Evolutionary conservation across 148 eudicot genomes (phyloP).

Genomic region (Chenopodium berlandieri): DNA sequence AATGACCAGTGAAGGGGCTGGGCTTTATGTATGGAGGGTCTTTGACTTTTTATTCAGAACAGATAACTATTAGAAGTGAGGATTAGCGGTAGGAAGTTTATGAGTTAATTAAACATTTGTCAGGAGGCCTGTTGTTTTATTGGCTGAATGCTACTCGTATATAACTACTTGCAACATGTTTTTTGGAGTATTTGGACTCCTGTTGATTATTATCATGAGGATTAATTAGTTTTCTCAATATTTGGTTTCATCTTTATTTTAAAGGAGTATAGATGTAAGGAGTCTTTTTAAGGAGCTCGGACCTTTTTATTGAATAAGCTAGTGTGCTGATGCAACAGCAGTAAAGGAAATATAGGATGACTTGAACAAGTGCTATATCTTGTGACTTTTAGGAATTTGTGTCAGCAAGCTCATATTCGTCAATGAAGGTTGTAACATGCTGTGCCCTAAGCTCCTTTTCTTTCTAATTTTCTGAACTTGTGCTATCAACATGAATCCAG

Average conservation of each 20-base stretch:
- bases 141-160: neutral
- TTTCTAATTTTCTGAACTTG: constrained; percentile 6
- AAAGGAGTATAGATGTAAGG: neutral
- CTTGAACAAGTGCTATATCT: neutral
- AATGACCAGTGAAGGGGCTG: too few species aligned
- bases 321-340: neutral
- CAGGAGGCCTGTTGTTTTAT: neutral
- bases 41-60: neutral
- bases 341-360: neutral
- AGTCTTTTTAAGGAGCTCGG: neutral
- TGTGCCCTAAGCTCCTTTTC: constrained; percentile 1
- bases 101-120: neutral
- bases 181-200: neutral
- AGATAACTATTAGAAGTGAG: neutral
- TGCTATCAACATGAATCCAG: constrained; percentile 41
- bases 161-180: neutral
- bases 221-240: neutral
- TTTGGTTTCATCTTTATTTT: neutral
- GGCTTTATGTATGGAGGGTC: neutral
- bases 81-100: neutral
- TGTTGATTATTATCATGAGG: neutral
- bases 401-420: neutral
- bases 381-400: constrained; percentile 1
- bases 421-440: constrained; percentile 1
- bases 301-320: neutral